A percentile compares a stretch with the other conserved stretches of the same genome.
phyloP scores from a whole-genome alignment of 2,329 filamentous ascomycete genomes.

The Tolypocladium amazonense region DNA sequence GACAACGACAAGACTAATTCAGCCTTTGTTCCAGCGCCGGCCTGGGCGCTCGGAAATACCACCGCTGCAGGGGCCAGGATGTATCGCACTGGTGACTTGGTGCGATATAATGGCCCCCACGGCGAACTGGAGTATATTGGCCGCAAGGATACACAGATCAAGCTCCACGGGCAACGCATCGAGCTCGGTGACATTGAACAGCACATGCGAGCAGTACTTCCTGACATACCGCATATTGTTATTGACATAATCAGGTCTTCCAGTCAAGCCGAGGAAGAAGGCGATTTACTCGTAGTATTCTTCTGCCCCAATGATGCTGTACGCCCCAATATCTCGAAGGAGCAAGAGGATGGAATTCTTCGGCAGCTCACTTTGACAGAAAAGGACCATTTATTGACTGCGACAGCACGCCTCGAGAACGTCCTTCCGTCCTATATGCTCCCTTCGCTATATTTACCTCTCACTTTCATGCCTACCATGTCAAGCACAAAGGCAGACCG shows the following conservation, averaged over 20 bases:
- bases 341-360: background rate
- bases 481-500: background rate
- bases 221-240: background rate
- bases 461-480: background rate
- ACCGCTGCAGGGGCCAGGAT: background rate
- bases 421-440: background rate
- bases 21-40: background rate
- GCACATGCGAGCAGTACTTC: background rate
- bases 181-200: constrained; percentile 1
- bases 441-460: background rate
- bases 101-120: background rate
- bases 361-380: background rate
- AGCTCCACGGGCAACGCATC: background rate
- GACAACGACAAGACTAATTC: background rate
- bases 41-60: background rate
- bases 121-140: background rate
- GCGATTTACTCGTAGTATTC: background rate
- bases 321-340: background rate
- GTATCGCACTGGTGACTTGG: background rate
- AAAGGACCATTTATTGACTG: background rate
- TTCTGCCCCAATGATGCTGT: background rate
- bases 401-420: background rate
- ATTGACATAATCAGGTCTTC: background rate
- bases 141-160: background rate
- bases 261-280: background rate